Evolutionary conservation across 2,329 filamentous ascomycete species (phyloP).

Genomic region (Fusarium veterinarium): DNA sequence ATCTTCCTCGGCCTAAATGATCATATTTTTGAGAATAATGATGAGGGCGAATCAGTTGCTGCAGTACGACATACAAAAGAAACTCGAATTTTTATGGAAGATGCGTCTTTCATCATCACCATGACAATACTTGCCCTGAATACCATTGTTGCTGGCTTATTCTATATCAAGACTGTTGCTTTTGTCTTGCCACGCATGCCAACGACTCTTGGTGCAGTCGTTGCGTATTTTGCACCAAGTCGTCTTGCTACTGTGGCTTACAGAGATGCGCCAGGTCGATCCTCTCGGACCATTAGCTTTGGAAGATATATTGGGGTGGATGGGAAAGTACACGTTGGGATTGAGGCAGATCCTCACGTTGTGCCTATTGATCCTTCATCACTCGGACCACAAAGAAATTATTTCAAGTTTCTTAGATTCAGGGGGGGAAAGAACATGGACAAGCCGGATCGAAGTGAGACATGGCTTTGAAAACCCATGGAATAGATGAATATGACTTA

Average conservation of each 20-base stretch:
- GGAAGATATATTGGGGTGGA: constrained; percentile 62
- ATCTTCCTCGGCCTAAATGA: constrained; percentile 55
- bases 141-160: constrained; percentile 52
- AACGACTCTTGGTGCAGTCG: constrained; percentile 59
- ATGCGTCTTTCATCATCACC: constrained; percentile 58
- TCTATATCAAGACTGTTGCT: constrained; percentile 57
- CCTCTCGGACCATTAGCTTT: constrained; percentile 55
- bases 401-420: neutral
- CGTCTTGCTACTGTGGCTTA: constrained; percentile 33
- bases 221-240: constrained; percentile 62
- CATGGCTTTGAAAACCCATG: too few species aligned
- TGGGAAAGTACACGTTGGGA: constrained; percentile 60
- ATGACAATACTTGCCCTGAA: constrained; percentile 58
- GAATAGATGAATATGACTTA: too few species aligned
- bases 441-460: too few species aligned
- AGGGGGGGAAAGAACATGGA: too few species aligned
- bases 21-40: constrained; percentile 49
- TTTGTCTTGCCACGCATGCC: constrained; percentile 63
- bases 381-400: neutral
- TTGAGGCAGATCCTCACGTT: constrained; percentile 62
- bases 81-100: constrained; percentile 61
- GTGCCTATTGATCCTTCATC: constrained; percentile 36
- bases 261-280: neutral
- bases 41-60: neutral
- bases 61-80: constrained; percentile 44